phyloP scores from a whole-genome alignment of 495 filamentous ascomycete genomes.

The Apodospora peruviana region DNA sequence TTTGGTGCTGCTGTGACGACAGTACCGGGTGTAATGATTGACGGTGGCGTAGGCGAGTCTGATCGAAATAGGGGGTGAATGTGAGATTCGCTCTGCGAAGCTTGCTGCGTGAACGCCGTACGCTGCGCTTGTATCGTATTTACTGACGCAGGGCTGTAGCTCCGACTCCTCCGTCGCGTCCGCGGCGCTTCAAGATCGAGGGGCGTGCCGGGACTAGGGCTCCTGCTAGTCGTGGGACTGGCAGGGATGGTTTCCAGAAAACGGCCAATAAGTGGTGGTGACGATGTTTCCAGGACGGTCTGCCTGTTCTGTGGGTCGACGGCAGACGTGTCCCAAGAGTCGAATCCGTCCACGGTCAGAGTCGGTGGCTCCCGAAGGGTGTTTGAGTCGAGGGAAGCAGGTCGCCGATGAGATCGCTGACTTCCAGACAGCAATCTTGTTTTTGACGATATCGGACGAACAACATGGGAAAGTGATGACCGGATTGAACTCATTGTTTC shows the following conservation, averaged over 20 bases:
- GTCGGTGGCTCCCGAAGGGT: constrained; percentile 22
- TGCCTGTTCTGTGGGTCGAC: constrained; percentile 55
- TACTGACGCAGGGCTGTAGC: constrained; percentile 35
- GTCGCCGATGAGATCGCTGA: constrained; percentile 23
- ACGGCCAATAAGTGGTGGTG: constrained; percentile 28
- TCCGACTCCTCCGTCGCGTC: constrained; percentile 33
- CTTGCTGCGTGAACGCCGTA: constrained; percentile 28
- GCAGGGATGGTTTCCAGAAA: constrained; percentile 58
- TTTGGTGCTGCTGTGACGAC: constrained; percentile 65
- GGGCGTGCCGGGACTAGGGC: constrained; percentile 41
- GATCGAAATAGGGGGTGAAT: constrained; percentile 84
- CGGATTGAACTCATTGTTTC: constrained; percentile 50
- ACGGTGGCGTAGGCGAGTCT: constrained; percentile 65
- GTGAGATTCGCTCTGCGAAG: constrained; percentile 55
- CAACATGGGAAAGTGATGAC: constrained; percentile 45
- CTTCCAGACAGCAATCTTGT: constrained; percentile 35
- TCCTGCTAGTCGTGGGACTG: constrained; percentile 45
- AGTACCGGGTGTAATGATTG: constrained; percentile 61
- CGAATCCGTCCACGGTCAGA: constrained; percentile 52
- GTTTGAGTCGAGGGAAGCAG: constrained; percentile 31
- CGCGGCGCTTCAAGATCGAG: constrained; percentile 38
- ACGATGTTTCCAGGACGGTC: constrained; percentile 43
- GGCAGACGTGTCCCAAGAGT: constrained; percentile 62
- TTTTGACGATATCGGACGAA: constrained; percentile 47
- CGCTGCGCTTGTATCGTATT: constrained; percentile 20